Conservation (phyloP, 306 rosid species). For the Casuarina equisetifolia region DNA sequence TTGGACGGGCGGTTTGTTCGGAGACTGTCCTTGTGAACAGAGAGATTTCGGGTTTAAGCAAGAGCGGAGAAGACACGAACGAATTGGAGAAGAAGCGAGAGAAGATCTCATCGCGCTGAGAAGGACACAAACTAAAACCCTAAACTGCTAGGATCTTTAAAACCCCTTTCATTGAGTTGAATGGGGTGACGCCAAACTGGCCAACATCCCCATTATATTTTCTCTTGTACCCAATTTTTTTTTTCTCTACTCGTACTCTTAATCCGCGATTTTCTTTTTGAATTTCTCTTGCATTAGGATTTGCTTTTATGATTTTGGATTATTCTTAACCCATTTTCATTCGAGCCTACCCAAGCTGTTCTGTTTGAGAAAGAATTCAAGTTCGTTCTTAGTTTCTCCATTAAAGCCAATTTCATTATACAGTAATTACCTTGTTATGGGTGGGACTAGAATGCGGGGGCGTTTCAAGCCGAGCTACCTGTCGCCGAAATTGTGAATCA, state of each 20-base stretch:
- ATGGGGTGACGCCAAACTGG: too few species aligned
- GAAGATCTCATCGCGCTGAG: conserved; percentile 23
- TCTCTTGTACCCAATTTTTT: too few species aligned
- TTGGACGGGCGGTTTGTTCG: not conserved
- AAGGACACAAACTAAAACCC: not conserved
- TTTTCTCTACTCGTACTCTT: too few species aligned
- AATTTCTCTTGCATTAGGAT: too few species aligned
- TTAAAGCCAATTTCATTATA: not conserved
- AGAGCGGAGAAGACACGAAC: conserved; percentile 19
- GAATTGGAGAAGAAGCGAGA: conserved; percentile 26
- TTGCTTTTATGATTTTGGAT: too few species aligned
- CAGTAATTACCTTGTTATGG: conserved; percentile 33
- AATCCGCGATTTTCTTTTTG: too few species aligned
- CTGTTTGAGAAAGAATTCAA: not conserved
- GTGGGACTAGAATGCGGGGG: conserved; percentile 88
- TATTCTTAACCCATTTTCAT: too few species aligned
- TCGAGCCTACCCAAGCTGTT: too few species aligned
- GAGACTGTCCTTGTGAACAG: conserved; percentile 19
- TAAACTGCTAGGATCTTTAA: not conserved
- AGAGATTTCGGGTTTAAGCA: conserved; percentile 29
- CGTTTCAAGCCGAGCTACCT: conserved; percentile 53
- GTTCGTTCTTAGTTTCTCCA: not conserved
- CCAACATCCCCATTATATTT: too few species aligned
- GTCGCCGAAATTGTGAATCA: conserved; percentile 59
- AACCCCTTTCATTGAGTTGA: not conserved